Evolutionary conservation across 78 protist genomes (phyloP).

Genomic region (slime mould (Dictyostelium discoideum)): dicty_2.7 NC_007090.3:3779501-3780000

Average conservation of each 20-base stretch:
- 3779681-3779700: neutral
- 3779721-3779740: neutral
- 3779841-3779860: neutral
- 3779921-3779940: too few relatives aligned
- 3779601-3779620: neutral
- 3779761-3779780: too few relatives aligned
- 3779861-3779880: neutral
- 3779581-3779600: neutral
- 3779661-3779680: neutral
- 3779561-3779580: neutral
- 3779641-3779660: neutral
- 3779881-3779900: neutral
- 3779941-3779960: too few relatives aligned
- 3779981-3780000: neutral
- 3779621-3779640: neutral
- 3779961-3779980: neutral
- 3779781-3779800: neutral
- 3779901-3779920: neutral
- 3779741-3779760: too few relatives aligned
- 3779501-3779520: neutral
- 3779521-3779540: neutral
- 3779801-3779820: neutral
- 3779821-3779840: neutral
- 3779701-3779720: neutral
- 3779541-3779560: neutral